These are phyloP conservation scores for Vavraia culicis DNA, from an alignment of 371 early-diverging fungal species.

Conservation along the genomic window DNA sequence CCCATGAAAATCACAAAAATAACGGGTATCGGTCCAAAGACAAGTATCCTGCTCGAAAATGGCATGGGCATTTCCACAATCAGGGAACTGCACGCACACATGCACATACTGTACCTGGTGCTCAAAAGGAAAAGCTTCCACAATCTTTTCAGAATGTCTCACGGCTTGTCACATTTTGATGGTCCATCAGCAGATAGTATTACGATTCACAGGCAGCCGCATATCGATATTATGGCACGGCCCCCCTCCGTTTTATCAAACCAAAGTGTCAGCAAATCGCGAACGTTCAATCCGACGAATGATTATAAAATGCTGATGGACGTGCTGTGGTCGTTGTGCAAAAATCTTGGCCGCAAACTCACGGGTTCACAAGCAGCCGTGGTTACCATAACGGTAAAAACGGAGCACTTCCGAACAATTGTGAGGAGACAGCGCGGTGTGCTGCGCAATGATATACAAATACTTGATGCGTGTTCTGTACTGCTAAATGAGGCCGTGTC, in stretches of 20 bases:
- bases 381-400: constrained; percentile 20
- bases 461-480: constrained; percentile 7
- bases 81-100: constrained; percentile 13
- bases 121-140: constrained; percentile 18
- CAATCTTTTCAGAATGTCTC: constrained; percentile 13
- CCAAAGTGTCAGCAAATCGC: constrained; percentile 1
- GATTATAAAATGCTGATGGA: constrained; percentile 2
- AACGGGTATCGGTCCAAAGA: constrained; percentile 31
- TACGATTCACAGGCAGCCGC: too few species aligned
- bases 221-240: neutral
- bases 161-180: constrained; percentile 28
- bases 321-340: constrained; percentile 4
- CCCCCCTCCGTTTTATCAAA: neutral
- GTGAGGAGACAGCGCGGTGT: constrained; percentile 6
- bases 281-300: constrained; percentile 13
- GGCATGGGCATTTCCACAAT: constrained; percentile 15
- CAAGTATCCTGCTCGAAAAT: constrained; percentile 14
- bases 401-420: neutral
- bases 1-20: constrained; percentile 20
- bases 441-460: neutral
- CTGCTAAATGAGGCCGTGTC: neutral
- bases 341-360: neutral
- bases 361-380: neutral
- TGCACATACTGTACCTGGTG: constrained; percentile 3
- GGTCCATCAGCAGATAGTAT: too few species aligned